Evolutionary conservation across 2,329 filamentous ascomycete genomes (phyloP).

Genomic region (Pseudomassariella vexata): DNA sequence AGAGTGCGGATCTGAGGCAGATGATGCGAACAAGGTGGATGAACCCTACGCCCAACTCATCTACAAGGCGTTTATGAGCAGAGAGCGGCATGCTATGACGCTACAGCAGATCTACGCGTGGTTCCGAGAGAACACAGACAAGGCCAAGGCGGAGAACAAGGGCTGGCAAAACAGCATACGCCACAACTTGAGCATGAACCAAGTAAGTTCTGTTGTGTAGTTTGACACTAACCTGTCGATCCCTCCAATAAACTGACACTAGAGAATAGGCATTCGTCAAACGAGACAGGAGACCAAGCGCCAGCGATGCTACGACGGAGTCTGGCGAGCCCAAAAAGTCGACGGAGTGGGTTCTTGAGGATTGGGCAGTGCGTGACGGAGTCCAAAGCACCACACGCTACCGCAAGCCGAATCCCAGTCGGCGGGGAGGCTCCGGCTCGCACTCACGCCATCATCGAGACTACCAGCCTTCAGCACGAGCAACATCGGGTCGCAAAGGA

Average conservation of each 20-base stretch:
- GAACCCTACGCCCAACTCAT: constrained; percentile 81
- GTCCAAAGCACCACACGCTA: constrained; percentile 84
- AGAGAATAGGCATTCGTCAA: constrained; percentile 34
- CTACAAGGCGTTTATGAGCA: constrained; percentile 65
- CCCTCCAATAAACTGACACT: not conserved
- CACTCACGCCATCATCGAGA: constrained; percentile 2
- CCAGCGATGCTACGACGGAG: constrained; percentile 21
- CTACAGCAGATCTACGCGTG: constrained; percentile 86
- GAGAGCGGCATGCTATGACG: constrained; percentile 62
- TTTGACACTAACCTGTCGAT: not conserved
- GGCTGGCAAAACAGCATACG: constrained; percentile 96
- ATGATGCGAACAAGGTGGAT: constrained; percentile 29
- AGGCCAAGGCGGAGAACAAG: constrained; percentile 56
- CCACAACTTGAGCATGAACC: constrained; percentile 95
- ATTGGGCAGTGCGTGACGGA: constrained; percentile 62
- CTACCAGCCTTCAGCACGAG: constrained; percentile 13
- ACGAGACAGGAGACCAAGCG: constrained; percentile 36
- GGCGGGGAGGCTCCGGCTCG: constrained; percentile 11
- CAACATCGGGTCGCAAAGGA: constrained; percentile 20
- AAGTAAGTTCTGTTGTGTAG: constrained; percentile 59
- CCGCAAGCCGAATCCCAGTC: constrained; percentile 44
- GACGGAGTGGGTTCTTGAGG: constrained; percentile 71
- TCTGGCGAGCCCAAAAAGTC: constrained; percentile 57
- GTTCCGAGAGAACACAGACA: constrained; percentile 78
- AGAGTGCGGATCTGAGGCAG: constrained; percentile 16